phyloP scores from a whole-genome alignment of 768 basidiomycete genomes.

The Antrodiella citrinella region DNA sequence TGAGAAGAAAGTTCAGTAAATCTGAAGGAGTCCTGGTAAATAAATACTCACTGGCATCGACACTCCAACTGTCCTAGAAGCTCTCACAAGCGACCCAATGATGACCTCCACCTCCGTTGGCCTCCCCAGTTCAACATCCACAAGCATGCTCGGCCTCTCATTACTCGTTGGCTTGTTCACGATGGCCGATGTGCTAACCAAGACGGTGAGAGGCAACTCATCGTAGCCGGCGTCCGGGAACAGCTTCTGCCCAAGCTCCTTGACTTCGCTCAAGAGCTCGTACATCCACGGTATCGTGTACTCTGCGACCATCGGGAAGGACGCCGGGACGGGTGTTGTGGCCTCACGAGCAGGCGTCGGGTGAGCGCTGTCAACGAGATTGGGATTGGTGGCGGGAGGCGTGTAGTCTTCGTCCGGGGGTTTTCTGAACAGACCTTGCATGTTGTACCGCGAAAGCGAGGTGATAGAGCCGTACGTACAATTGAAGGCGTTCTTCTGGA shows the following conservation, averaged over 20 bases:
- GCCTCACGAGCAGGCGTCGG: not conserved
- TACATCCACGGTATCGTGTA: slow-evolving; percentile 39
- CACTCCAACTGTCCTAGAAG: slow-evolving; percentile 37
- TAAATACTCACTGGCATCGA: slow-evolving; percentile 39
- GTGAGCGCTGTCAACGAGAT: not conserved
- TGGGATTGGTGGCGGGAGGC: not conserved
- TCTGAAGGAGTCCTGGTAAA: not conserved
- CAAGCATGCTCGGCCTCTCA: slow-evolving; percentile 55
- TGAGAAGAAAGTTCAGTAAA: no score
- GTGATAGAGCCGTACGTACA: slow-evolving; percentile 44
- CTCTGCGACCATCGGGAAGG: slow-evolving; percentile 7
- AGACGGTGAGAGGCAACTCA: slow-evolving; percentile 25
- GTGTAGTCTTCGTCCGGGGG: slow-evolving; percentile 14
- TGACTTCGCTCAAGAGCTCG: slow-evolving; percentile 37
- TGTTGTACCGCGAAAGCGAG: slow-evolving; percentile 40
- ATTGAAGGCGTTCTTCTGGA: slow-evolving; percentile 60
- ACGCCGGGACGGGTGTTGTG: not conserved
- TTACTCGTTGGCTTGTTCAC: slow-evolving; percentile 35
- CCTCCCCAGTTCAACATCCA: slow-evolving; percentile 43
- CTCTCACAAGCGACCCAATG: slow-evolving; percentile 49
- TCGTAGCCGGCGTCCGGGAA: slow-evolving; percentile 39
- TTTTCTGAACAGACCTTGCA: slow-evolving; percentile 44
- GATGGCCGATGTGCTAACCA: slow-evolving; percentile 30
- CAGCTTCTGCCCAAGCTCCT: slow-evolving; percentile 35
- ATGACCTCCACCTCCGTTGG: slow-evolving; percentile 66